phyloP scores from a whole-genome alignment of 2,329 filamentous ascomycete species.

The Phaeosphaeria sp. region DNA sequence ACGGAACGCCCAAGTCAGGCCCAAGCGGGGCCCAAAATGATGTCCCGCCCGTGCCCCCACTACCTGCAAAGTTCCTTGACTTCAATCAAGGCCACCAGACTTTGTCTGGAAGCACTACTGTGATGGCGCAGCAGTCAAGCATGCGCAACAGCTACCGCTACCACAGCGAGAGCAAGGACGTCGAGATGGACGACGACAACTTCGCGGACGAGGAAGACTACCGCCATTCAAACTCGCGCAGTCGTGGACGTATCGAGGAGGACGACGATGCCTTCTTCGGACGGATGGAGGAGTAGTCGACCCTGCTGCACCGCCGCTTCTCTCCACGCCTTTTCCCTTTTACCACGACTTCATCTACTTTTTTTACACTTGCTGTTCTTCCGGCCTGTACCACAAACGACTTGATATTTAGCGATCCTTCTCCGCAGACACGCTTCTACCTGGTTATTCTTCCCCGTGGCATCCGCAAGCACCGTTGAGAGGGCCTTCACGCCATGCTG shows the following conservation, averaged over 20 bases:
- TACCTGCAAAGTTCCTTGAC: conserved; percentile 80
- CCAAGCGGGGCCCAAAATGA: conserved; percentile 70
- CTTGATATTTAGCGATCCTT: conserved; percentile 47
- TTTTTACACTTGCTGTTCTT: conserved; percentile 12
- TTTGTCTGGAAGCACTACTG: conserved; percentile 64
- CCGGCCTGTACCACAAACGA: conserved; percentile 46
- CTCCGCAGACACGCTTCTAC: conserved; percentile 42
- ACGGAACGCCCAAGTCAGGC: conserved; percentile 76
- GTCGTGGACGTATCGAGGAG: conserved; percentile 74
- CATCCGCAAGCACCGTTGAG: conserved; percentile 50
- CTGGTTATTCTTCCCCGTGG: conserved; percentile 16
- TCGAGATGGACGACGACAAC: conserved; percentile 65
- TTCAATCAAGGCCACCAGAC: conserved; percentile 59
- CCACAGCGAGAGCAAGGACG: conserved; percentile 53
- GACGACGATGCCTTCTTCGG: conserved; percentile 97
- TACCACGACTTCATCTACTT: conserved; percentile 9
- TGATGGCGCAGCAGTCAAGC: conserved; percentile 65
- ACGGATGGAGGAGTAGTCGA: conserved; percentile 78
- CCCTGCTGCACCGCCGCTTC: background rate
- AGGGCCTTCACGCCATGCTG: conserved; percentile 40
- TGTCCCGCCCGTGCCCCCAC: conserved; percentile 84
- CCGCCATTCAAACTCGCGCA: conserved; percentile 48
- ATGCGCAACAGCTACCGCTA: conserved; percentile 67
- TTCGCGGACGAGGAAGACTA: conserved; percentile 72
- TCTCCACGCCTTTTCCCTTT: background rate